These are phyloP conservation scores for Clitopilus passeckerianus DNA, from an alignment of 768 basidiomycete species.

Conservation along the genomic window DNA sequence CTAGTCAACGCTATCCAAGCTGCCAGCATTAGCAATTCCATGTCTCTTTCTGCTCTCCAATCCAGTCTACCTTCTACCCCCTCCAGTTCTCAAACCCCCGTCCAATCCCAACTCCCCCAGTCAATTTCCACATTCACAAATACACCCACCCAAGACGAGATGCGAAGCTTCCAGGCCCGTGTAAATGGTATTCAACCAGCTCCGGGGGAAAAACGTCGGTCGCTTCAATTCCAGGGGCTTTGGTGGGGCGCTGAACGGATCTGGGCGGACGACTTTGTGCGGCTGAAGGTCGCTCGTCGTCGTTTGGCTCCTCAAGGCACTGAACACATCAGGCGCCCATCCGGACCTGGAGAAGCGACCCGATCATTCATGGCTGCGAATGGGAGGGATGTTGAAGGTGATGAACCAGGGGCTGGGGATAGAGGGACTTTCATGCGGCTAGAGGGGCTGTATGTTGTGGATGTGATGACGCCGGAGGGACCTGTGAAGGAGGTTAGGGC, in stretches of 20 bases:
- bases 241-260: conserved; percentile 92
- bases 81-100: conserved; percentile 1
- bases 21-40: conserved; percentile 37
- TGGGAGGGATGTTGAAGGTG: conserved; percentile 16
- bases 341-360: conserved; percentile 45
- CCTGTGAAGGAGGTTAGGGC: conserved; percentile 57
- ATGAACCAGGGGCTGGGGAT: conserved; percentile 44
- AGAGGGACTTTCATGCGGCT: conserved; percentile 72
- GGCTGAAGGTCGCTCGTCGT: conserved; percentile 65
- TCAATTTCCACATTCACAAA: conserved; percentile 2
- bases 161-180: conserved; percentile 16
- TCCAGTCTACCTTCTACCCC: conserved; percentile 1
- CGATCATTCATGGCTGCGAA: conserved; percentile 17
- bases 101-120: neutral
- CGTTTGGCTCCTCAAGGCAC: conserved; percentile 66
- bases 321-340: conserved; percentile 53
- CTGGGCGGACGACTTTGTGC: conserved; percentile 81
- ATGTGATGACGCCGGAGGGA: conserved; percentile 36
- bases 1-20: conserved; percentile 42
- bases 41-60: conserved; percentile 5
- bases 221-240: conserved; percentile 69
- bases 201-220: conserved; percentile 19
- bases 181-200: conserved; percentile 16
- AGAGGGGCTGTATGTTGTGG: conserved; percentile 60
- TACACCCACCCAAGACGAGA: conserved; percentile 15